Evolutionary conservation across 1,139 yeast genomes (phyloP).

Genomic region (Eremothecium cymbalariae): DNA sequence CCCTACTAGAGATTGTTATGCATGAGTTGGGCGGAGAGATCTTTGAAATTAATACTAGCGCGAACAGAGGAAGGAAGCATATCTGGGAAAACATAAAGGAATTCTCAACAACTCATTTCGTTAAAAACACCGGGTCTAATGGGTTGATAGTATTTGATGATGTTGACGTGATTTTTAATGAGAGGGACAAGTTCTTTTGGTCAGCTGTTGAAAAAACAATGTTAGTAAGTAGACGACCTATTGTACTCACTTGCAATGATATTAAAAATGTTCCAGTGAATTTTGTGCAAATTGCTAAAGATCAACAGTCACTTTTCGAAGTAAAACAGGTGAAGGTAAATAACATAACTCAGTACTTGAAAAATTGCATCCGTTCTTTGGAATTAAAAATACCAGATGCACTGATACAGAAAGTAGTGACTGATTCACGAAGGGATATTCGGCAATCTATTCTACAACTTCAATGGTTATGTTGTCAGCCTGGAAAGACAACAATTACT

Average conservation of each 20-base stretch:
- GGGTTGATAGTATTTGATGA: slow-evolving; percentile 79
- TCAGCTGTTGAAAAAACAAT: slow-evolving; percentile 55
- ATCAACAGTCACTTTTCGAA: slow-evolving; percentile 37
- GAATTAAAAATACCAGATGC: slow-evolving; percentile 35
- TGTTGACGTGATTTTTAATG: slow-evolving; percentile 73
- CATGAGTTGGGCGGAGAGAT: slow-evolving; percentile 61
- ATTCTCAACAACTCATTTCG: slow-evolving; percentile 75
- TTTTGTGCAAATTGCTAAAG: slow-evolving; percentile 41
- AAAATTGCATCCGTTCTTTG: slow-evolving; percentile 35
- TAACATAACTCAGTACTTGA: slow-evolving; percentile 27
- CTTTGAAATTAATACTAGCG: slow-evolving; percentile 73
- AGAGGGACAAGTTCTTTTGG: slow-evolving; percentile 75
- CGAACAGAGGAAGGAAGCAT: slow-evolving; percentile 64
- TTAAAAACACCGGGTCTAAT: slow-evolving; percentile 48
- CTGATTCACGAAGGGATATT: slow-evolving; percentile 40
- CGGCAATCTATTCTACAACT: slow-evolving; percentile 47
- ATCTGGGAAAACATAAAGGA: slow-evolving; percentile 61
- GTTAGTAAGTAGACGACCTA: slow-evolving; percentile 65
- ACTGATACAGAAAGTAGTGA: slow-evolving; percentile 34
- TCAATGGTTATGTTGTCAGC: slow-evolving; percentile 41
- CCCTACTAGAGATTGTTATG: slow-evolving; percentile 63
- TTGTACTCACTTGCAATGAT: slow-evolving; percentile 66
- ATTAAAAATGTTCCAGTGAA: slow-evolving; percentile 45
- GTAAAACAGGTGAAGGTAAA: slow-evolving; percentile 24
- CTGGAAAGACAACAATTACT: slow-evolving; percentile 9